A percentile compares a stretch with the other conserved stretches of the same genome.
These are phyloP conservation scores for Phytophthora cactorum DNA, from an alignment of 352 stramenopile species.

Conservation along the genomic window DNA sequence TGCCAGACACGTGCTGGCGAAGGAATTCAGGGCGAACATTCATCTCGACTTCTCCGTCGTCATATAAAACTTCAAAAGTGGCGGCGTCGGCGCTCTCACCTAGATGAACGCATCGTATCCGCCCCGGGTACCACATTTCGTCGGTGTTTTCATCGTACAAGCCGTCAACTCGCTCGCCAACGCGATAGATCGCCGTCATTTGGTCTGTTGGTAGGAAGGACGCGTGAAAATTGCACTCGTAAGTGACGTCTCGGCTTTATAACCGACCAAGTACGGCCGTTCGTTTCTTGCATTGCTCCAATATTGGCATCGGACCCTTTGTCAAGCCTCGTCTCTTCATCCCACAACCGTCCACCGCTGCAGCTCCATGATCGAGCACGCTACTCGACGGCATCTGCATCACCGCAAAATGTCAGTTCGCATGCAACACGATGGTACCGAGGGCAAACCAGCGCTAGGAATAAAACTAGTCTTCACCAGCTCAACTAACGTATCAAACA, in stretches of 20 bases:
- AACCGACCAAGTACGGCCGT: constrained; percentile 21
- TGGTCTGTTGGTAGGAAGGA: neutral
- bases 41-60: constrained; percentile 74
- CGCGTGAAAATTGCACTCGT: constrained; percentile 9
- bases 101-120: constrained; percentile 44
- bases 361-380: neutral
- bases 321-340: constrained; percentile 24
- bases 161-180: constrained; percentile 74
- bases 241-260: constrained; percentile 16
- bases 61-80: constrained; percentile 72
- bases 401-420: constrained; percentile 17
- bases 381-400: constrained; percentile 15
- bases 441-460: neutral
- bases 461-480: constrained; percentile 1
- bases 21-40: constrained; percentile 50
- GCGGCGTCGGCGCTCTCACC: constrained; percentile 4
- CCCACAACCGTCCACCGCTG: constrained; percentile 16
- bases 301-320: constrained; percentile 30
- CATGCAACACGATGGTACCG: constrained; percentile 18
- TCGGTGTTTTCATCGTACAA: constrained; percentile 84
- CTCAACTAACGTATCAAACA: too few species aligned
- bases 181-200: constrained; percentile 34
- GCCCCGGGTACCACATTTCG: constrained; percentile 81
- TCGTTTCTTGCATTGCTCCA: constrained; percentile 33
- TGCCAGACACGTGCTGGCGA: constrained; percentile 61